These are phyloP conservation scores for Bothriochloa decipiens DNA, from an alignment of 176 grass and related monocot species.

Conservation along the genomic window DNA sequence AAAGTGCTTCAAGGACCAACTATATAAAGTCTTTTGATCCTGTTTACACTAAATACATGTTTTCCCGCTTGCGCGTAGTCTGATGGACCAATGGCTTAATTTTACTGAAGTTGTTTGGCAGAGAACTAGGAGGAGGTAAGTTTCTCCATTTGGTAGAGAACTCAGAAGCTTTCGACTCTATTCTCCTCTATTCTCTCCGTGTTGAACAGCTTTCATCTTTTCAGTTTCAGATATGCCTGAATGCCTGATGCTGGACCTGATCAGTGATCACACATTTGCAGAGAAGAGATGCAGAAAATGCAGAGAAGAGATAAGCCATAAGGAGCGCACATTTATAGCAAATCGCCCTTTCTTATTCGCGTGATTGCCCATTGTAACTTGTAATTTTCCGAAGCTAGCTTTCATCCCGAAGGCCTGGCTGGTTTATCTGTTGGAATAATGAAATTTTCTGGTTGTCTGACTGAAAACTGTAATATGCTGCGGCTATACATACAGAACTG, in stretches of 20 bases:
- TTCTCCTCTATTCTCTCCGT: not conserved
- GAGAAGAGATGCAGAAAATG: not conserved
- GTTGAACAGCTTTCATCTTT: not conserved
- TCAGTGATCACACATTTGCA: too few species aligned
- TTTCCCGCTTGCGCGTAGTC: not conserved
- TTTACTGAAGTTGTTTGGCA: not conserved
- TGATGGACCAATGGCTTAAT: not conserved
- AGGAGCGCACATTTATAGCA: not conserved
- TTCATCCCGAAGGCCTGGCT: not conserved
- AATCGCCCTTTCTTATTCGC: not conserved
- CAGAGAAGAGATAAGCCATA: not conserved
- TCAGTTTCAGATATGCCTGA: constrained; percentile 7
- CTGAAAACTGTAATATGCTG: not conserved
- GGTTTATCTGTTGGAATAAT: not conserved
- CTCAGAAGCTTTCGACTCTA: not conserved
- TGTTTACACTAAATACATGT: not conserved
- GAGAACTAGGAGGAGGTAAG: not conserved
- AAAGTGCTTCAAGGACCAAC: constrained; percentile 73
- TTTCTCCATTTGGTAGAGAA: not conserved
- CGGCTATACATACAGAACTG: not conserved
- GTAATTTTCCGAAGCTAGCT: not conserved
- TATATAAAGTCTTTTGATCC: constrained; percentile 1
- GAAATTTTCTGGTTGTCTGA: not conserved
- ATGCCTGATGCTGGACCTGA: not conserved
- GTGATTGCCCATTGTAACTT: not conserved